Evolutionary conservation across 2,329 filamentous ascomycete species (phyloP), one percentile per base, ranked within the genome.

Genomic region (Pyrenochaeta sp.): DNA sequence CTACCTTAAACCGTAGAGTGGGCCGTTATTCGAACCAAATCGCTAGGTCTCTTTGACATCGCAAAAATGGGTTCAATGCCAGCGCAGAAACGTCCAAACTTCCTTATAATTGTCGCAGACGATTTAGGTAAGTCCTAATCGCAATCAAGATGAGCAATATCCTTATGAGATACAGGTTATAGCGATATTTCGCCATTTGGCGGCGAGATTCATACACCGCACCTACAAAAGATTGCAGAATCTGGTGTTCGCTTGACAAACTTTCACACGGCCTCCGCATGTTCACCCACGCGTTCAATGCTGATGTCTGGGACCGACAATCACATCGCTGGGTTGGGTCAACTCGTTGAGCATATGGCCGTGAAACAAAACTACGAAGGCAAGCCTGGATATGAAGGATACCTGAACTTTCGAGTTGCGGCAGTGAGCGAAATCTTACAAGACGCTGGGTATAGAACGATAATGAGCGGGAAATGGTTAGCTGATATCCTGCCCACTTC

Each of bases 281-380:
- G 85, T 70, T 87, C 85, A 40, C 86, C 86, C 1, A 86, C 85
- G 1, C 78, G 86, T 21, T 83, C 85, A 14, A 89, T 89, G 86
- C 81, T 88, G 57, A 82, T 88, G 78, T 87, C 84, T 0, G 85
- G 85, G 2, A 88, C 85, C 0, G 85, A 87, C 63, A 81, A 87
- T 60, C 85, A 84, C 64, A 83, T 83, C 49, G 81, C 82, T 11
- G 82, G 86, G 0, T 75, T 88, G 2, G 85, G 85, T 2, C 84
- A 85, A 51, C 69, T 87, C 49, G 80, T 83, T 27, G 58, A 86
- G 72, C 85, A 83, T 59, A 79, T 81, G 56, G 78, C 77, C 15
- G 79, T 78, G 14, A 80, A 82, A 79, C 4, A 31, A 12, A 80
- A 81, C 0, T 83, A 86, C 61, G 77, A 82, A 27, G 85, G 80